phyloP scores from a whole-genome alignment of 306 rosid genomes.

The Mimosa bimucronata region DNA sequence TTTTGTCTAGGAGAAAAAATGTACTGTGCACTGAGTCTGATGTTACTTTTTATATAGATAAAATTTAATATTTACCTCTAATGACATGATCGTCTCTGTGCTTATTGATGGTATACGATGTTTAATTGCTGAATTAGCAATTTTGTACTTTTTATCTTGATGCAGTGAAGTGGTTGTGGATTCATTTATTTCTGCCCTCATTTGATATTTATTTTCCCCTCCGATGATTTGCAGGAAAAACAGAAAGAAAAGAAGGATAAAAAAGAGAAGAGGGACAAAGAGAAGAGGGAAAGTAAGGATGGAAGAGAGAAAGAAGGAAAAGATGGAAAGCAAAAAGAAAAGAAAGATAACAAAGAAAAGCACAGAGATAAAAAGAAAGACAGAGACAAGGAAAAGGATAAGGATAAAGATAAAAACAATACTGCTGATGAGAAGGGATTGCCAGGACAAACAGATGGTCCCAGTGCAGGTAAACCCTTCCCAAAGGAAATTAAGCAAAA shows the following conservation, averaged over 20 bases:
- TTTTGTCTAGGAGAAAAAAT: neutral
- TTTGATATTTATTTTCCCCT: slow-evolving; percentile 12
- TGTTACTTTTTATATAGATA: neutral
- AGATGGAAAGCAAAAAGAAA: slow-evolving; percentile 71
- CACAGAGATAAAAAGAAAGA: slow-evolving; percentile 73
- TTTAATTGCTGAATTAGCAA: neutral
- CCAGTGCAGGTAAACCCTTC: slow-evolving; percentile 44
- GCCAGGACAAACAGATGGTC: slow-evolving; percentile 47
- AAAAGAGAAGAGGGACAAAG: slow-evolving; percentile 80
- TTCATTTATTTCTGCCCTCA: slow-evolving; percentile 14
- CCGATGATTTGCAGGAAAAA: slow-evolving; percentile 62
- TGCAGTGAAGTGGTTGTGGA: neutral
- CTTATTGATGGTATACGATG: neutral
- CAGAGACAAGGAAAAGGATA: slow-evolving; percentile 49
- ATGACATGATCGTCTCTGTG: neutral
- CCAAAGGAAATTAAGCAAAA: slow-evolving; percentile 56
- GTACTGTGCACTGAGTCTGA: neutral
- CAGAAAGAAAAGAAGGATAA: slow-evolving; percentile 69
- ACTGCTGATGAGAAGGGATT: slow-evolving; percentile 61
- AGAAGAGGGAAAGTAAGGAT: slow-evolving; percentile 73
- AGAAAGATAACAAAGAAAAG: slow-evolving; percentile 80
- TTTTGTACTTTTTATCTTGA: neutral
- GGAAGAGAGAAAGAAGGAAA: slow-evolving; percentile 75
- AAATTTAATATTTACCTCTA: neutral
- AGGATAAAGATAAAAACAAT: slow-evolving; percentile 54